These are phyloP conservation scores for Conticribra weissflogii DNA, from an alignment of 108 stramenopile species.

Conservation along the genomic window DNA sequence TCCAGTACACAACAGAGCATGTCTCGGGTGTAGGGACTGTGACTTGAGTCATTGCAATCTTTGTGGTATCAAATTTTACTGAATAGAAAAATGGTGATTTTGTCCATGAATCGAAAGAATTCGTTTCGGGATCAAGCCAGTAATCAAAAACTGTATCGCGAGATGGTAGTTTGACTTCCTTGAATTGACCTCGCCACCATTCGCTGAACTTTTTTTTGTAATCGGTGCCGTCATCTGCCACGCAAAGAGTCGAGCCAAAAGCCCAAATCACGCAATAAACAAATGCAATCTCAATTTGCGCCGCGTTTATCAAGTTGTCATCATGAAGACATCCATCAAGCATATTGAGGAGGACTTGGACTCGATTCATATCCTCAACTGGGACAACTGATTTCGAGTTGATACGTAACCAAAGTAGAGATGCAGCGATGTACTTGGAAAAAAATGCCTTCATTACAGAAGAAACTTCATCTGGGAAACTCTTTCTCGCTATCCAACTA, in stretches of 20 bases:
- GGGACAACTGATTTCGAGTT: conserved; percentile 58
- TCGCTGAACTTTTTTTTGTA: conserved; percentile 74
- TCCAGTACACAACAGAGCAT: conserved; percentile 62
- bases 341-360: conserved; percentile 74
- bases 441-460: conserved; percentile 41
- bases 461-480: conserved; percentile 37
- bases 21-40: conserved; percentile 62
- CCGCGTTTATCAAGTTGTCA: conserved; percentile 38
- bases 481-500: conserved; percentile 61
- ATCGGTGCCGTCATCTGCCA: conserved; percentile 77
- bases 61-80: conserved; percentile 44
- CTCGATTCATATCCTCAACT: conserved; percentile 63
- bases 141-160: conserved; percentile 91
- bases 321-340: conserved; percentile 64
- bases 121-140: conserved; percentile 70
- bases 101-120: conserved; percentile 76
- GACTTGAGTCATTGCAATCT: conserved; percentile 41
- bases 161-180: conserved; percentile 75
- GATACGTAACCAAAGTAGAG: conserved; percentile 43
- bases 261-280: conserved; percentile 85
- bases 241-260: conserved; percentile 66
- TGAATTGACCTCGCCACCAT: conserved; percentile 77
- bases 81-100: conserved; percentile 55
- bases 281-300: conserved; percentile 66
- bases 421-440: conserved; percentile 42